Base-by-base conservation (phyloP, 2,329 filamentous ascomycete species). In the Sarocladium oryzae region DNA sequence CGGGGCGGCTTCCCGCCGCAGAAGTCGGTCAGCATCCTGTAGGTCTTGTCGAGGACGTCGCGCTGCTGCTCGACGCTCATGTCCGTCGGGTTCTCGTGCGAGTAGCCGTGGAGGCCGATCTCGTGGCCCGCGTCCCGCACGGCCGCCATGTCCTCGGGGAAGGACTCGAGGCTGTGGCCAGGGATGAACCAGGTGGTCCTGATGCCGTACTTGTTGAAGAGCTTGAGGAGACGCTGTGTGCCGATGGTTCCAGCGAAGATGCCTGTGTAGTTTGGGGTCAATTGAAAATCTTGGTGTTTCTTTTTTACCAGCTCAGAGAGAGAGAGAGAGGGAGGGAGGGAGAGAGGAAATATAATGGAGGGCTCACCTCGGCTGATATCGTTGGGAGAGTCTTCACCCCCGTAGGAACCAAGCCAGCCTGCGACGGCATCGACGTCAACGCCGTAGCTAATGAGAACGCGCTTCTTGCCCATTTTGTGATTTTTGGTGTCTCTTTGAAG, bases 351-450 rank as follows among this genome's bases (percentile, higher is more conserved):
- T 13, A 21, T 13, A n/a, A 40, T 21, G 5, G n/a, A 20, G 4
- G 2, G 26, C 53, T 55, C 59, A 79, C 83, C 84, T 73, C 85
- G 74, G 61, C 79, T 85, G 56, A 89, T 88, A 58, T 89, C 86
- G 60, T 77, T 86, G 1, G 79, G 81, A 7, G 78, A 84, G 61
- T 89, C 85, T 63, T 89, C 78, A 33, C 86, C 85, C 15, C 84
- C 84, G 59, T 90, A 89, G 0, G 81, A 86, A 1, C 86, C 86
- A 1, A 89, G 71, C 86, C 86, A 89, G 8, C 86, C 85, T 1
- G 85, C 80, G 2, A 89, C 83, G n/a, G 85, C 85, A 56, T 89
- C 85, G 23, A 89, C 83, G 55, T 89, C 86, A 21, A 89, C 82
- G 2, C 84, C 83, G 58, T 87, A 88, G 57, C 78, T 73, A 24